Base-by-base conservation (phyloP, 1,139 yeast genomes). In the Kodamaea ohmeri region DNA sequence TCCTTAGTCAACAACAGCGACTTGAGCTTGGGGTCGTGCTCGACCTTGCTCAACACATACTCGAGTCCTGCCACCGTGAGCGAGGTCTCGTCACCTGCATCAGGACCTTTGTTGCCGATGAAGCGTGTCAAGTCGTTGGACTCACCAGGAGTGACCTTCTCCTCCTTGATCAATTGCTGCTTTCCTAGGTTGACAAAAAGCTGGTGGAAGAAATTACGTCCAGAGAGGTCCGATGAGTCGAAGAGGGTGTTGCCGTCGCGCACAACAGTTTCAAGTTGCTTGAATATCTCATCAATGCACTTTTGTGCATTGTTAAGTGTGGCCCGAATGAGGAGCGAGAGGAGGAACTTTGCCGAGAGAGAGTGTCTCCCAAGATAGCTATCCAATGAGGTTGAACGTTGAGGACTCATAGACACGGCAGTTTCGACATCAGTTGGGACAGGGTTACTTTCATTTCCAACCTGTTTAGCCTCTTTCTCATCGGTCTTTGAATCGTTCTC, bases 131-230 rank as follows among this genome's bases (percentile, higher is more conserved):
- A 39, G 32, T 63, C 64, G 11, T 59, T 40, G 2, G 67, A 53
- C 47, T 65, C 70, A 25, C 73, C 73, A 2, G 73, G 72, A 7
- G 58, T 56, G 21, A 61, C 55, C 39, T 50, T 47, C 39, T 55
- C 60, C 34, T 55, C 60, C 34, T 56, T 54, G 20, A 52, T 44
- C 35, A 58, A 49, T 37, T 62, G 66, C 30, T 59, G 56, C 48
- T 90, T 80, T 2, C 96, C 96, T 40, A 84, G 70, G 20, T 82
- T 76, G 39, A 89, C 81, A 22, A 89, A 78, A 51, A 82, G 82
- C 48, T 87, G 87, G 57, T 90, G 97, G 52, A 90, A 76, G 50
- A 89, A 83, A 55, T 85, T 89, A 47, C 97, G 72, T 17, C 88
- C 87, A 42, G 85, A 81, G 35, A 90, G 79, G 53, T 89, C 96